Base-by-base conservation (phyloP, 441 rosid species). In the Biscutella laevigata region DNA sequence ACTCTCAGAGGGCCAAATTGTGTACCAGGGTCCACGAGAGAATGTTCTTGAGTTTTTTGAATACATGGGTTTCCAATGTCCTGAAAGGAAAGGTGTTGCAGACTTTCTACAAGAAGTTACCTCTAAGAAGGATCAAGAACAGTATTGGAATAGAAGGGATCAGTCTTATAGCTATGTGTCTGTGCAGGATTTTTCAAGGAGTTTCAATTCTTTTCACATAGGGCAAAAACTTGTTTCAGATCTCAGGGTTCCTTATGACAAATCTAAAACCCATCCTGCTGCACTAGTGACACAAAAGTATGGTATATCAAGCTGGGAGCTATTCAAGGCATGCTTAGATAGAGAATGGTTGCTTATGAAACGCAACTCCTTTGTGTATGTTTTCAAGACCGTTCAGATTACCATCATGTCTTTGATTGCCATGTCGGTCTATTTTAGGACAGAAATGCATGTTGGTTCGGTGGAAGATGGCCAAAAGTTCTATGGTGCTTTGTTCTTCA, bases 71-170 rank as follows among this genome's bases (percentile, higher is more conserved):
- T 82, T 79, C 80, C 70, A 76, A 19, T 82, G 89, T 70, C 89
- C 89, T 2, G 75, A 67, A 38, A 83, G 90, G 35, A 83, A 83
- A 68, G 90, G 86, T 29, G 77, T 77, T 59, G 90, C 86, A 13
- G 90, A 83, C 69, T 80, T 83, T 72, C 63, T 83, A 32, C 90
- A 83, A 71, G 84, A 83, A 64, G 86, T 83, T 14, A 82, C 86
- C 2, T 79, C 90, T 32, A 74, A 62, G 64, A 83, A 77, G 33
- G 86, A 83, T 70, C 90, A 83, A 68, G 86, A 76, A 39, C 90
- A 83, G 62, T 83, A 80, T 26, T 83, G 90, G 90, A 69, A 39
- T 50, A 66, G 30, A 56, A 69, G 72, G 62, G 63, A 76, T 33
- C 74, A 72, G 42, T 67, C 78, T 49, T 76, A 76, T 54, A 64